These are phyloP conservation scores for Raffaelea ambrosiae DNA, from an alignment of 2,329 filamentous ascomycete species.

Conservation along the genomic window DNA sequence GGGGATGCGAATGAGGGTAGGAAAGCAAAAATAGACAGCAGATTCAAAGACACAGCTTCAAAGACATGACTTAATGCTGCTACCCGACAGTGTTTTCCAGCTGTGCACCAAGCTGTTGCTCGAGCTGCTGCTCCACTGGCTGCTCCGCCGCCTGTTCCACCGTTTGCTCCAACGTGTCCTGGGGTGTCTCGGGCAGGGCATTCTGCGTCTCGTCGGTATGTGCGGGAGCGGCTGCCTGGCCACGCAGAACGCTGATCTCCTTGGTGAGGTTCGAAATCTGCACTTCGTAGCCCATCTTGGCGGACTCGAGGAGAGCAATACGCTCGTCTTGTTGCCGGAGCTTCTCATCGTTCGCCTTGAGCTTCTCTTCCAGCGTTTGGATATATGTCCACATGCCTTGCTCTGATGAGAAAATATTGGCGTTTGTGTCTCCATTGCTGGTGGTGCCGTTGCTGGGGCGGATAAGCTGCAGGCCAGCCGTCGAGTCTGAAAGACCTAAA, in stretches of 20 bases:
- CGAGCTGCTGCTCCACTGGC: slow-evolving; percentile 7
- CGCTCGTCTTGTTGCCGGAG: slow-evolving; percentile 21
- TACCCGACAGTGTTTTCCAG: background rate
- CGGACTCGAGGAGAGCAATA: slow-evolving; percentile 26
- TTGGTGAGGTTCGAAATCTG: slow-evolving; percentile 26
- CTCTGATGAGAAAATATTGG: slow-evolving; percentile 58
- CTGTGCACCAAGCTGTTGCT: slow-evolving; percentile 10
- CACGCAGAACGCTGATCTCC: slow-evolving; percentile 20
- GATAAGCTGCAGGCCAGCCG: background rate
- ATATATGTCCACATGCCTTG: slow-evolving; percentile 65
- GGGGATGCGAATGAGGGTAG: too few species aligned
- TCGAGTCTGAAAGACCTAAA: background rate
- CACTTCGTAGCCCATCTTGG: slow-evolving; percentile 27
- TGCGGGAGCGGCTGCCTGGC: slow-evolving; percentile 2
- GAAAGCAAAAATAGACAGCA: background rate
- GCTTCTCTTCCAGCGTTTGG: slow-evolving; percentile 56
- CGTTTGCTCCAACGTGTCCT: background rate
- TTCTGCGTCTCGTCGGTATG: background rate
- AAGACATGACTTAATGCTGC: too few species aligned
- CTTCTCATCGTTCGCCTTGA: slow-evolving; percentile 37
- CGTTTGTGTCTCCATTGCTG: slow-evolving; percentile 51
- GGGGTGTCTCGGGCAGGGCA: background rate
- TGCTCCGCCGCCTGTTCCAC: slow-evolving; percentile 5
- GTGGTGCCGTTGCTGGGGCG: slow-evolving; percentile 13
- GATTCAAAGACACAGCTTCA: too few species aligned